phyloP scores from a whole-genome alignment of 1,284 basidiomycete genomes.

The Lignosus rhinocerotis region DNA sequence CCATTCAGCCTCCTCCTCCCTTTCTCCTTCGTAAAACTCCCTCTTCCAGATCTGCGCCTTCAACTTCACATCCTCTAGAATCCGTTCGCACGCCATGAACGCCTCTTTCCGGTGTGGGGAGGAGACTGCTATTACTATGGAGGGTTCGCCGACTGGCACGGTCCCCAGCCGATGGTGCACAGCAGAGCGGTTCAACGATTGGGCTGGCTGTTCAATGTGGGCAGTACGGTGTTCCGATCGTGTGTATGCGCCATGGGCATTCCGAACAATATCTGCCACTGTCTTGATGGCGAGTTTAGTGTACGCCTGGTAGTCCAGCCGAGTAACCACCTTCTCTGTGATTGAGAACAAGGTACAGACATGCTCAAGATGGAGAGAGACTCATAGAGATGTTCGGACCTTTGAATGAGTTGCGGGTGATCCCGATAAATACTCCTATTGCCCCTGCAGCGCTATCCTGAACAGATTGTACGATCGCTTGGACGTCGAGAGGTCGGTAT shows the following conservation, averaged over 20 bases:
- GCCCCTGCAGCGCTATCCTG: slow-evolving; percentile 68
- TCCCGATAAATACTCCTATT: slow-evolving; percentile 73
- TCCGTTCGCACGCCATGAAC: slow-evolving; percentile 77
- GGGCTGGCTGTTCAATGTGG: slow-evolving; percentile 24
- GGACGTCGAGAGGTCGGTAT: slow-evolving; percentile 55
- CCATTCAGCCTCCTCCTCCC: slow-evolving; percentile 67
- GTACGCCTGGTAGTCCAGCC: slow-evolving; percentile 83
- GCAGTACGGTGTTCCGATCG: slow-evolving; percentile 46
- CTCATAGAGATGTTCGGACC: slow-evolving; percentile 38
- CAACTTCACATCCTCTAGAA: slow-evolving; percentile 82
- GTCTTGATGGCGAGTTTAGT: slow-evolving; percentile 82
- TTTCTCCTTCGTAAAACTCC: slow-evolving; percentile 76
- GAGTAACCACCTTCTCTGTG: slow-evolving; percentile 69
- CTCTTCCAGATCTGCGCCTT: slow-evolving; percentile 89
- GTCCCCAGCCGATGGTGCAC: slow-evolving; percentile 80
- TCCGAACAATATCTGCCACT: slow-evolving; percentile 59
- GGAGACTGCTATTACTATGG: slow-evolving; percentile 84
- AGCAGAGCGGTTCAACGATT: slow-evolving; percentile 52
- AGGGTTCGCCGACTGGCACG: slow-evolving; percentile 78
- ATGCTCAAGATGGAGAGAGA: neutral
- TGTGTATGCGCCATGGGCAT: slow-evolving; percentile 43
- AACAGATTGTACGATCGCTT: slow-evolving; percentile 61
- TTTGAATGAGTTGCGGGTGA: slow-evolving; percentile 65
- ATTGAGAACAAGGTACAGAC: neutral
- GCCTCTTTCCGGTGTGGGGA: slow-evolving; percentile 85